Evolutionary conservation across 805 yeast genomes (phyloP).

Genomic region (Ascoidea asiatica): DNA sequence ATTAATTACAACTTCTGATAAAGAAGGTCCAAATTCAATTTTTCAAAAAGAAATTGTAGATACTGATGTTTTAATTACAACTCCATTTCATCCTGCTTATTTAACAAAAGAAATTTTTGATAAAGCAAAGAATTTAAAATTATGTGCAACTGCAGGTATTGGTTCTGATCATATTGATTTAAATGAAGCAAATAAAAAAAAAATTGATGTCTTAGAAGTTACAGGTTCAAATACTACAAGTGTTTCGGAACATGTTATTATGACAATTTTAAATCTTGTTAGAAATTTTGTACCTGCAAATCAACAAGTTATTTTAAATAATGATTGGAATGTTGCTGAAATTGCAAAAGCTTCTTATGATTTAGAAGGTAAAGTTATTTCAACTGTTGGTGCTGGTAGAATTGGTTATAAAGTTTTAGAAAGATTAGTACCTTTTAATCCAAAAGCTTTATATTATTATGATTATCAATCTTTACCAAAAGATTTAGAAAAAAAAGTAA

Average conservation of each 20-base stretch:
- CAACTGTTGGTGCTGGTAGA: constrained; percentile 77
- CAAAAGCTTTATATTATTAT: constrained; percentile 58
- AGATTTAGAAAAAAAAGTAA: constrained; percentile 43
- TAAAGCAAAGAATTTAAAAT: constrained; percentile 57
- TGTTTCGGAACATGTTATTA: constrained; percentile 70
- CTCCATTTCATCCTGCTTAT: constrained; percentile 78
- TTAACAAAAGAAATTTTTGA: constrained; percentile 52
- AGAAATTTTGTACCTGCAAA: constrained; percentile 75
- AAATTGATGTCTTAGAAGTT: constrained; percentile 62
- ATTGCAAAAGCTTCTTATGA: constrained; percentile 65
- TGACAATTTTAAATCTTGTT: constrained; percentile 59
- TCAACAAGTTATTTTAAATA: constrained; percentile 38
- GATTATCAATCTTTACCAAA: constrained; percentile 60
- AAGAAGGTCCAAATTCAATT: constrained; percentile 45
- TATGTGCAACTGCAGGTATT: constrained; percentile 70
- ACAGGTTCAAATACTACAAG: constrained; percentile 73
- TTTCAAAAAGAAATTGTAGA: constrained; percentile 56
- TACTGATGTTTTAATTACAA: constrained; percentile 66
- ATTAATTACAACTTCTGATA: constrained; percentile 50
- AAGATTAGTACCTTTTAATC: constrained; percentile 59
- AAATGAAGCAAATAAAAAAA: constrained; percentile 47
- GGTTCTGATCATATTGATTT: constrained; percentile 76
- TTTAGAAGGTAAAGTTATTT: constrained; percentile 60
- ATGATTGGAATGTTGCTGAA: constrained; percentile 68
- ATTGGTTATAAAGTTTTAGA: constrained; percentile 68